A percentile compares a stretch with the other conserved stretches of the same genome.
Conservation (phyloP, 176 grass and related monocot species). For the Rhynchospora breviuscula region DNA sequence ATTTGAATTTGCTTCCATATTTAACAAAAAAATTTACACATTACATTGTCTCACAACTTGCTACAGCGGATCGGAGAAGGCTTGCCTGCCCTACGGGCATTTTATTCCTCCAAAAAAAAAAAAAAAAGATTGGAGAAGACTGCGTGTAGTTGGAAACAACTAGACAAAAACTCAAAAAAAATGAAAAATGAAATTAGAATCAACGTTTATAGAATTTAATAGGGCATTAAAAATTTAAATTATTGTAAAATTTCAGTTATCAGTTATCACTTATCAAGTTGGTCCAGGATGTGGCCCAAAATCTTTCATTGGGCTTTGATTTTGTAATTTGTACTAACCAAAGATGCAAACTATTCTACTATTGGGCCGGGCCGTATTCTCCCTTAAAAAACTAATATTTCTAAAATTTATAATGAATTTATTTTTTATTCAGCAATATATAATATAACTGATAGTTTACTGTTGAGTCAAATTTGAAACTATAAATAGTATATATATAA, state of each 20-base stretch:
- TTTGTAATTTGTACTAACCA: neutral
- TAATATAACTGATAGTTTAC: neutral
- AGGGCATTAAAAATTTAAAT: neutral
- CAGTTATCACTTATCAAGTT: neutral
- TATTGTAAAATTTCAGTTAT: no score
- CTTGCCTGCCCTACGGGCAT: no score
- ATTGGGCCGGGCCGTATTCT: neutral
- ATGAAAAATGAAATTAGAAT: neutral
- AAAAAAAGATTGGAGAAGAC: no score
- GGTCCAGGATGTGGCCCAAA: neutral
- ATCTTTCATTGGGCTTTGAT: neutral
- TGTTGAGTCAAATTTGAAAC: neutral
- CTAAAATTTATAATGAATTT: neutral
- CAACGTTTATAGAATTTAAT: neutral
- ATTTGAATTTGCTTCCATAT: neutral
- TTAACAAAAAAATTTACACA: neutral
- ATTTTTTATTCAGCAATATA: neutral
- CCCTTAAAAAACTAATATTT: no score
- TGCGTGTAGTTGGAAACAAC: no score
- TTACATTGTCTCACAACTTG: neutral
- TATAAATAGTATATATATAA: neutral
- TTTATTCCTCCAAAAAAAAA: no score
- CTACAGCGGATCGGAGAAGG: neutral
- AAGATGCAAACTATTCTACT: no score
- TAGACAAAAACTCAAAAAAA: neutral